Evolutionary conservation across 2,329 filamentous ascomycete species (phyloP).

Genomic region (Tolypocladium guangdongense): DNA sequence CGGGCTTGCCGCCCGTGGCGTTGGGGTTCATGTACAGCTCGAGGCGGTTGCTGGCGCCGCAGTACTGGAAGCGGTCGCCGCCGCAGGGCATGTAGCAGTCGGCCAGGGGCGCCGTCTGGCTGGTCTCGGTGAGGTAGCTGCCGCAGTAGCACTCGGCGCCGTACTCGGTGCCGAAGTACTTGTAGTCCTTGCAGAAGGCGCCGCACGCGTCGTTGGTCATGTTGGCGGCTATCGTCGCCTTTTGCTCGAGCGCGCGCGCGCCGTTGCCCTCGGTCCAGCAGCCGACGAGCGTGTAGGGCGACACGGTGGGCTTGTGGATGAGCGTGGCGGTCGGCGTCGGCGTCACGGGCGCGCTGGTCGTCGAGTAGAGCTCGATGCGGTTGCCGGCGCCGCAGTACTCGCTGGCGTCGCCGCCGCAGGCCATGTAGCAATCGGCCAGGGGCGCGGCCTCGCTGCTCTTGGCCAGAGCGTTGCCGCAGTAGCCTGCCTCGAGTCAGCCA

Average conservation of each 20-base stretch:
- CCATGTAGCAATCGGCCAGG: conserved; percentile 24
- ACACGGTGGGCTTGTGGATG: conserved; percentile 11
- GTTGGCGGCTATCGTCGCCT: conserved; percentile 11
- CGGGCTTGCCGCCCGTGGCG: conserved; percentile 14
- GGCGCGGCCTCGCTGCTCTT: conserved; percentile 15
- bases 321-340: conserved; percentile 17
- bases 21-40: conserved; percentile 21
- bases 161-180: conserved; percentile 31
- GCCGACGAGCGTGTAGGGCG: conserved; percentile 22
- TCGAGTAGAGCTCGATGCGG: conserved; percentile 32
- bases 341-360: conserved; percentile 21
- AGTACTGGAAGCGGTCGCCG: conserved; percentile 21
- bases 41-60: conserved; percentile 21
- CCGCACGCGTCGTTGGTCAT: conserved; percentile 25
- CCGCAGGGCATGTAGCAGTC: conserved; percentile 25
- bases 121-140: conserved; percentile 16
- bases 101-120: conserved; percentile 13
- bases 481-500: conserved; percentile 17
- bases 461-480: conserved; percentile 34
- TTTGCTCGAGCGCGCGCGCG: conserved; percentile 21
- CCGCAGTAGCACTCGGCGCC: conserved; percentile 28
- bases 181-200: conserved; percentile 22
- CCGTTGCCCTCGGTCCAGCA: conserved; percentile 29
- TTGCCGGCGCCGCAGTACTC: conserved; percentile 32
- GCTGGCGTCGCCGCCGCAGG: conserved; percentile 28